Evolutionary conservation across 1,284 basidiomycete genomes (phyloP), one percentile per base, ranked within the genome.

Genomic region (Cryptococcus sp.): DNA sequence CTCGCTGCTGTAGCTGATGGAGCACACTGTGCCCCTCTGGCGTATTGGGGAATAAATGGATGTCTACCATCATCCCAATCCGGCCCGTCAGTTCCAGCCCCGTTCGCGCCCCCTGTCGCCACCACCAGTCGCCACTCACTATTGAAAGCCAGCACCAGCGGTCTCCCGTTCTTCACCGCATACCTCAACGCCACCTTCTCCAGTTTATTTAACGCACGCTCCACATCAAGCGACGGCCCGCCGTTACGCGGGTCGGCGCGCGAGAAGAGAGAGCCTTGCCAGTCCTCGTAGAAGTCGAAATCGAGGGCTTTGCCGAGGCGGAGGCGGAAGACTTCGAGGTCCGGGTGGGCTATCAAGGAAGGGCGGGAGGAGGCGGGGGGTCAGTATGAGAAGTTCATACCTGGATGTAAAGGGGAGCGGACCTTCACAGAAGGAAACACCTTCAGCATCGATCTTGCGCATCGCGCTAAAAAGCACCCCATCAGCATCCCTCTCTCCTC

Each of bases 201-300:
- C 2, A 90, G 80, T 69, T 92, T 93, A 70, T 87, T 89, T 77
- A 91, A 71, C 0, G 87, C 87, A 84, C 91, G 80, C 74, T 91
- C 89, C 53, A 92, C 85, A 69, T 92, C 89, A 36, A 92, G 79
- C 11, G 85, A 83, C 9, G 91, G 84, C 0, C 90, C 89, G 60
- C 85, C 89, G 79, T 91, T 88, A 62, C 87, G 79, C 16, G 90
- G 89, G 77, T 94, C 90, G 38, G 86, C 80, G 47, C 90, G 78
- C 62, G 89, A 87, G 75, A 93, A 93, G 11, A 80, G 64, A 7
- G 73, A 70, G 35, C 71, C 72, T 61, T 90, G 87, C 48, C 85
- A 85, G 70, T 89, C 89, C 73, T 92, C 89, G 62, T 68, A 78
- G 55, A 71, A 79, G 57, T 80, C 79, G 53, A 77, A 80, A 60